Percentiles rank a stretch among this genome's conserved stretches.
These are phyloP conservation scores for Neurospora sp. DNA, from an alignment of 495 filamentous ascomycete genomes.

Conservation along the genomic window DNA sequence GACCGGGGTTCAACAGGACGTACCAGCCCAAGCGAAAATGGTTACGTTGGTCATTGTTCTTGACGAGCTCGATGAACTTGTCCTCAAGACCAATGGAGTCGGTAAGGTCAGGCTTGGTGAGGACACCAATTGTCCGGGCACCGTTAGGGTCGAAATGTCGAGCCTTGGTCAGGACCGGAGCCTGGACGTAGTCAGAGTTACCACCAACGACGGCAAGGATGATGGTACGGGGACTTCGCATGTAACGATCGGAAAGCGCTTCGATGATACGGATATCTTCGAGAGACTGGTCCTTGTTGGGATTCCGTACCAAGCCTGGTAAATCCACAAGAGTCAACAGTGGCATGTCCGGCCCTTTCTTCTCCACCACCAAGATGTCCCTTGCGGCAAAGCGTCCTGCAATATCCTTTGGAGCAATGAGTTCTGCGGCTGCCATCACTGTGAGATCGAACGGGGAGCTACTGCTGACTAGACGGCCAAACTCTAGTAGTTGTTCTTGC, in stretches of 20 bases:
- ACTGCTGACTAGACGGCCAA: conserved; percentile 26
- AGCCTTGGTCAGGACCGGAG: conserved; percentile 36
- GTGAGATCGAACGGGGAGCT: conserved; percentile 24
- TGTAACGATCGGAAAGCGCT: conserved; percentile 37
- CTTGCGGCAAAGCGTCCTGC: conserved; percentile 29
- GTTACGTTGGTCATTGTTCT: conserved; percentile 45
- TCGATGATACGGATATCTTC: conserved; percentile 38
- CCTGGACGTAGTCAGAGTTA: conserved; percentile 41
- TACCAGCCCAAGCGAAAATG: conserved; percentile 55
- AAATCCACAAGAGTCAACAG: conserved; percentile 49
- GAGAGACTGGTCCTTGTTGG: conserved; percentile 36
- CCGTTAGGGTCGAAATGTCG: conserved; percentile 35
- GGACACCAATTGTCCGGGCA: conserved; percentile 38
- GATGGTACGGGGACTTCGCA: conserved; percentile 40
- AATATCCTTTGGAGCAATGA: conserved; percentile 30
- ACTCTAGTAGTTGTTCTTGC: conserved; percentile 33
- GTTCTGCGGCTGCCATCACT: conserved; percentile 25
- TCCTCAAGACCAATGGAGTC: conserved; percentile 35
- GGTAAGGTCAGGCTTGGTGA: conserved; percentile 44
- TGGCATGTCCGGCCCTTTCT: conserved; percentile 42
- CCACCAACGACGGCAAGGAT: conserved; percentile 45
- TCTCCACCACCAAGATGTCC: conserved; percentile 43
- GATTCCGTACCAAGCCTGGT: conserved; percentile 41
- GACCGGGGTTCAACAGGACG: conserved; percentile 44
- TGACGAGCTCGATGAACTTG: conserved; percentile 42